Evolutionary conservation across 805 yeast species (phyloP), one percentile per base, ranked within the genome.

Genomic region (Suhomyces tanzawaensis): DNA sequence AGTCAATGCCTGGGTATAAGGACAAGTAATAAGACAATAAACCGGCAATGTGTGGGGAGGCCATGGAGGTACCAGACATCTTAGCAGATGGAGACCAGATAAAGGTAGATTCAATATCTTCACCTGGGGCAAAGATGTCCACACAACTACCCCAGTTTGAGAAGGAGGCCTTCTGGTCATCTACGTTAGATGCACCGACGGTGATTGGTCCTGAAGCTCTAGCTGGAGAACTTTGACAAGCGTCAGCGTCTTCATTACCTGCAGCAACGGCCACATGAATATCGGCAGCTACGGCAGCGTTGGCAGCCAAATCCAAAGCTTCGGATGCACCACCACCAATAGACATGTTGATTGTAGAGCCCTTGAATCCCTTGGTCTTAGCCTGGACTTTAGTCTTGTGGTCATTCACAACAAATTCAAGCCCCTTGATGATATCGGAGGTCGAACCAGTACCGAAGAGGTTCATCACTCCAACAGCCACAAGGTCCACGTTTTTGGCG

Each of bases 1-100:
- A 81, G 34, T 72, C 77, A 11, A 79, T 61, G 31, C 76, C 83
- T 49, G 96, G 95, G 67, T 85, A 87, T 63, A 89, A 76, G 5
- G 95, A 83, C 59, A 90, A 71, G 69, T 79, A 91, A 74, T 91
- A 91, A 7, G 96, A 77, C 56, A 89, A 79, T 61, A 91, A 74
- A 52, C 99, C 99, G 43, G 89, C 82, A 51, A 90, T 90, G 58
- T 89, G 96, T 32, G 99, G 98, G 26, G 97, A 85, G 16, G 98
- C 96, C 99, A 91, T 91, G 12, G 98, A 91, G 8, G 97, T 91
- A 66, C 99, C 99, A 26, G 95, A 85, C 60, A 85, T 72, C 27
- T 86, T 78, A 31, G 93, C 89, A 49, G 91, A 83, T 29, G 75
- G 72, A 3, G 88, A 80, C 30, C 95, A 93, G 60, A 82, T 85